Evolutionary conservation across 306 rosid genomes (phyloP).

Genomic region (Cicer cuneatum): DNA sequence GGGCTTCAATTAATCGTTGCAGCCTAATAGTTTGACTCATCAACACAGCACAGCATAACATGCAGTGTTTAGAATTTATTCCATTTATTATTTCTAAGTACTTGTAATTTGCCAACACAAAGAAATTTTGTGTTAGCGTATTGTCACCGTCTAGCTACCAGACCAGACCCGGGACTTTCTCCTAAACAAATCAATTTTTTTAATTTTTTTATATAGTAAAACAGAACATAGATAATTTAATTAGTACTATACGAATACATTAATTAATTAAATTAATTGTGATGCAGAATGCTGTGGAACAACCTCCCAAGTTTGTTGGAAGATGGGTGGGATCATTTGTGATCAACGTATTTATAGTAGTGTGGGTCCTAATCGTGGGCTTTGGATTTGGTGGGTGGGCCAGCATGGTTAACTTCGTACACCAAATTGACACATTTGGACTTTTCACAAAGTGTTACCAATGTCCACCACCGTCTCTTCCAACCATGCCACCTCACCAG

Average conservation of each 20-base stretch:
- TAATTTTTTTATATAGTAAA: no score
- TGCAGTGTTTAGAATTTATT: conserved; percentile 41
- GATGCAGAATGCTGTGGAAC: conserved; percentile 94
- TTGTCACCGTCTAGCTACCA: conserved; percentile 61
- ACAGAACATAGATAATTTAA: no score
- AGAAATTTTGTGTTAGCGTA: conserved; percentile 52
- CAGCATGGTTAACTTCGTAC: conserved; percentile 83
- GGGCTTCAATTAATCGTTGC: neutral
- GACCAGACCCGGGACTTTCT: conserved; percentile 47
- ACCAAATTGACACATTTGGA: conserved; percentile 91
- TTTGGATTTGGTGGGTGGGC: conserved; percentile 99
- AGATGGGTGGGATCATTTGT: conserved; percentile 82
- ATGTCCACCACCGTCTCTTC: conserved; percentile 66
- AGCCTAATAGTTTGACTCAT: conserved; percentile 35
- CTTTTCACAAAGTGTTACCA: conserved; percentile 96
- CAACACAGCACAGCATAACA: neutral
- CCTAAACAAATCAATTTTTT: neutral
- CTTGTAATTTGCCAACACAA: conserved; percentile 6
- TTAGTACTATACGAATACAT: no score
- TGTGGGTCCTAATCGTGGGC: conserved; percentile 88
- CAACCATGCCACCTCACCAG: conserved; percentile 32
- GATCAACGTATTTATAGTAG: conserved; percentile 79
- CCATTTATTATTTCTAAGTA: conserved; percentile 20
- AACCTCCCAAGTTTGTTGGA: conserved; percentile 80
- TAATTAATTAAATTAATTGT: neutral